Percentiles rank a stretch among this genome's conserved stretches.
phyloP scores from a whole-genome alignment of 192 early-diverging fungal genomes.

The Coemansia sp. region DNA sequence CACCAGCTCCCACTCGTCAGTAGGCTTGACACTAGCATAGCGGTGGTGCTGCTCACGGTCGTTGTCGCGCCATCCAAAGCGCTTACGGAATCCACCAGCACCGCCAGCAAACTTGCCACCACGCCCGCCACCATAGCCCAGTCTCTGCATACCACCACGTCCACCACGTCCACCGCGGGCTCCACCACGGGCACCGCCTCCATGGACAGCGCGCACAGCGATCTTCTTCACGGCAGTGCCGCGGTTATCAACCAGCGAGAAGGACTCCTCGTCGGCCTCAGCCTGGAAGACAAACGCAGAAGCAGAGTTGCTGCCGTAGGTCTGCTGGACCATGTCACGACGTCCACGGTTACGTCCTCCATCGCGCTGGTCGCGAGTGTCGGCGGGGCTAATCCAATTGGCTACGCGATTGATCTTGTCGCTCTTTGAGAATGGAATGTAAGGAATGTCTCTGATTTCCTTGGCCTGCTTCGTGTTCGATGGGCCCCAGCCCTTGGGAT shows the following conservation, averaged over 20 bases:
- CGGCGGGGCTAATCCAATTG: conserved; percentile 84
- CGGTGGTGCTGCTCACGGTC: conserved; percentile 74
- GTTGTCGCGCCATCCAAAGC: conserved; percentile 46
- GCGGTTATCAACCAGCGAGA: conserved; percentile 77
- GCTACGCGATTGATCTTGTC: conserved; percentile 95
- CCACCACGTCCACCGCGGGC: conserved; percentile 47
- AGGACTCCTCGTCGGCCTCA: conserved; percentile 91
- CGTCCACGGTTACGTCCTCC: conserved; percentile 54
- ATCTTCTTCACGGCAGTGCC: conserved; percentile 36
- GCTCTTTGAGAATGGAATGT: conserved; percentile 92
- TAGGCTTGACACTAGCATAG: conserved; percentile 85
- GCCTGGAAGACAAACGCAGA: conserved; percentile 88
- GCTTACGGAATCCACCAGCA: conserved; percentile 48
- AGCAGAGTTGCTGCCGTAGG: conserved; percentile 83
- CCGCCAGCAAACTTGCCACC: conserved; percentile 47
- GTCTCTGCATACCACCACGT: conserved; percentile 35
- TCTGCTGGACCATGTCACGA: conserved; percentile 63
- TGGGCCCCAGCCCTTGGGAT: conserved; percentile 90
- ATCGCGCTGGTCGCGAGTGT: conserved; percentile 59
- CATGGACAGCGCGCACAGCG: conserved; percentile 23
- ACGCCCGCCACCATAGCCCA: conserved; percentile 52
- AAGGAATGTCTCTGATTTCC: conserved; percentile 83
- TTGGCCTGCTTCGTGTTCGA: conserved; percentile 63
- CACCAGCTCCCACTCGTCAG: conserved; percentile 86
- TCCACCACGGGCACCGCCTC: conserved; percentile 32